A percentile compares a stretch with the other conserved stretches of the same genome.
Evolutionary conservation across 495 filamentous ascomycete genomes (phyloP).

Genomic region (Chlorociboria aeruginascens): DNA sequence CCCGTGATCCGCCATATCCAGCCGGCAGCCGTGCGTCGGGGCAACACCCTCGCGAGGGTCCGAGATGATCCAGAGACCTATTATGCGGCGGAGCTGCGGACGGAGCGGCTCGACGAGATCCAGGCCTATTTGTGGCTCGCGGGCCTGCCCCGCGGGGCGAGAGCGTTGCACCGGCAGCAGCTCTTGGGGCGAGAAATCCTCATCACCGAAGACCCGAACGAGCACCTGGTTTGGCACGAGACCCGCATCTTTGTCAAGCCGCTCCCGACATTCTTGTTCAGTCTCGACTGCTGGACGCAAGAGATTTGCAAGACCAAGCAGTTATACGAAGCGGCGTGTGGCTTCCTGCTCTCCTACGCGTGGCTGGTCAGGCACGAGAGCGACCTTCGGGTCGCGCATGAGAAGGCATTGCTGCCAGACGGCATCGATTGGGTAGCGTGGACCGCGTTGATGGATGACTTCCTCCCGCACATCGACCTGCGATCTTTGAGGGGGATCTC

Average conservation of each 20-base stretch:
- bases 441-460: constrained; percentile 5
- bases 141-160: constrained; percentile 17
- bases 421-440: constrained; percentile 17
- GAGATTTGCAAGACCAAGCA: constrained; percentile 6
- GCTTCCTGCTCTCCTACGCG: constrained; percentile 31
- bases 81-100: constrained; percentile 4
- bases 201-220: constrained; percentile 32
- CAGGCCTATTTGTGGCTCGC: constrained; percentile 3
- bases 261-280: constrained; percentile 26
- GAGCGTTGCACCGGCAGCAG: constrained; percentile 29
- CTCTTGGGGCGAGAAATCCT: constrained; percentile 32
- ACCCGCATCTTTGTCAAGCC: constrained; percentile 43
- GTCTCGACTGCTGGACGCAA: constrained; percentile 1
- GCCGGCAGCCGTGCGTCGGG: constrained; percentile 3
- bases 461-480: constrained; percentile 8
- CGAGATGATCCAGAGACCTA: constrained; percentile 5
- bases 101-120: constrained; percentile 2
- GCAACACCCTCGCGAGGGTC: constrained; percentile 2
- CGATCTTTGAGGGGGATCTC: constrained; percentile 1
- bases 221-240: constrained; percentile 46
- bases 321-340: constrained; percentile 23
- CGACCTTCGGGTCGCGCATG: constrained; percentile 28
- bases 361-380: constrained; percentile 27
- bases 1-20: constrained; percentile 3
- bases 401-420: constrained; percentile 19